phyloP scores from a whole-genome alignment of 257 asterid species.

The Solanum piurae region DNA sequence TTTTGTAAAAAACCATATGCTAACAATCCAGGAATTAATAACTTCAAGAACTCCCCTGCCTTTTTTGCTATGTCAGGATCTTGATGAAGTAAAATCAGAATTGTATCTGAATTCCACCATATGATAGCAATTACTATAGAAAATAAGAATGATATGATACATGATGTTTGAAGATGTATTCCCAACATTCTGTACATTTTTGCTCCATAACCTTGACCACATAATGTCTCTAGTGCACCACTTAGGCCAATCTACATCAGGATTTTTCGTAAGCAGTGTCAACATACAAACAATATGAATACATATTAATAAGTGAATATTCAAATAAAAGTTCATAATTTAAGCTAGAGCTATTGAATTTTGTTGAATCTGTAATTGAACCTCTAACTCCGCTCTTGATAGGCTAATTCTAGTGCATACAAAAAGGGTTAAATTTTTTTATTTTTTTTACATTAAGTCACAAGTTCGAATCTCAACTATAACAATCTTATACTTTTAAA shows the following conservation, averaged over 20 bases:
- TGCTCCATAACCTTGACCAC: neutral
- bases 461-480: neutral
- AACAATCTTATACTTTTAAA: neutral
- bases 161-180: conserved; percentile 2
- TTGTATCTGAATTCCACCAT: conserved; percentile 51
- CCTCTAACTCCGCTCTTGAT: neutral
- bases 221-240: neutral
- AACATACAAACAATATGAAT: neutral
- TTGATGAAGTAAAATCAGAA: conserved; percentile 42
- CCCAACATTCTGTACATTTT: neutral
- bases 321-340: neutral
- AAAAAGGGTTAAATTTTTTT: neutral
- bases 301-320: neutral
- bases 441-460: neutral
- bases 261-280: neutral
- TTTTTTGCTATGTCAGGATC: conserved; percentile 39
- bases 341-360: neutral
- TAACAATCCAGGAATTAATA: conserved; percentile 56
- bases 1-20: conserved; percentile 60
- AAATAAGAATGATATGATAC: conserved; percentile 38
- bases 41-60: conserved; percentile 51
- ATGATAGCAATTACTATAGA: conserved; percentile 23
- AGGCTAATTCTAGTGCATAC: neutral
- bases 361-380: neutral
- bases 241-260: neutral